Conservation (phyloP, 805 yeast genomes). For the Barnettozyma botsteinii region DNA sequence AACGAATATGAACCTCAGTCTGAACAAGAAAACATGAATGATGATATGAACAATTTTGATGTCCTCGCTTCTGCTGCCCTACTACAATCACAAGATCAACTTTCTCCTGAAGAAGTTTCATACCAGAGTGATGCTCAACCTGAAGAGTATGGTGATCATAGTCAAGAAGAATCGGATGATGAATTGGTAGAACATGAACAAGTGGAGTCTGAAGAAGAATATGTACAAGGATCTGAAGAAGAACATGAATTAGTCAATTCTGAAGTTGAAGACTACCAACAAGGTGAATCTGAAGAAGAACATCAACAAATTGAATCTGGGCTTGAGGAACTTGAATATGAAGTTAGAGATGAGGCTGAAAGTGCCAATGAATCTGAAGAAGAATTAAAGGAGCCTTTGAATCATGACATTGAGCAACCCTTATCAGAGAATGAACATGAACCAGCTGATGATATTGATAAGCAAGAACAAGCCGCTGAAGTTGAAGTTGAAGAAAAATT, state of each 20-base stretch:
- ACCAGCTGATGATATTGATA: conserved; percentile 2
- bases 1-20: neutral
- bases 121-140: neutral
- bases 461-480: neutral
- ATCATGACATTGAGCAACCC: conserved; percentile 15
- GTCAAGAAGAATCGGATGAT: too few species aligned
- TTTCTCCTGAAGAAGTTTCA: conserved; percentile 1
- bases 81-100: neutral
- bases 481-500: neutral
- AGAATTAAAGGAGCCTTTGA: conserved; percentile 12
- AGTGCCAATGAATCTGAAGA: neutral
- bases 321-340: neutral
- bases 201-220: too few species aligned
- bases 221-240: too few species aligned
- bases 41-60: neutral
- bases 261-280: neutral
- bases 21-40: neutral
- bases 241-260: neutral
- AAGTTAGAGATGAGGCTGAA: conserved; percentile 8
- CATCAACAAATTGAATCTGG: neutral
- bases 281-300: neutral
- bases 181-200: too few species aligned
- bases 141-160: neutral
- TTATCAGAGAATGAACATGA: neutral
- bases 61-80: neutral